Evolutionary conservation across 345 rosid genomes (phyloP).

Genomic region (Citrus unshiu): DNA sequence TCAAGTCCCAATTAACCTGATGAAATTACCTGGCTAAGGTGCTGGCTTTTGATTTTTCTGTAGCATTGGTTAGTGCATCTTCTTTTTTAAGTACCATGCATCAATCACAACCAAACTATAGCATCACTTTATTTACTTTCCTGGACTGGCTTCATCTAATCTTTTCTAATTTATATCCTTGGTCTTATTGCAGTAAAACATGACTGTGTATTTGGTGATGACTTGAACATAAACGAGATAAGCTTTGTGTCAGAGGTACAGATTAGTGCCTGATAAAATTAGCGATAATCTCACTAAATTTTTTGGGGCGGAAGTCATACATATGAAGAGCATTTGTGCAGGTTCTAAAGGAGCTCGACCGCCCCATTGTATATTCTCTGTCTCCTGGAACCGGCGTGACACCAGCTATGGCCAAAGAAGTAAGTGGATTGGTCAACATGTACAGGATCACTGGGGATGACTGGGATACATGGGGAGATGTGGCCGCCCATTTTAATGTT

Average conservation of each 20-base stretch:
- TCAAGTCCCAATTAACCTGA: not conserved
- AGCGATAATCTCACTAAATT: constrained; percentile 10
- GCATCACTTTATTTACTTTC: not conserved
- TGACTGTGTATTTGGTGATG: constrained; percentile 84
- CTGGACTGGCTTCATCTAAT: constrained; percentile 1
- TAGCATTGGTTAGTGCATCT: not conserved
- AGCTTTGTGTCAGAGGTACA: constrained; percentile 63
- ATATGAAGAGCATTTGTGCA: constrained; percentile 22
- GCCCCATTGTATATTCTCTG: constrained; percentile 69
- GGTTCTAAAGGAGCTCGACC: constrained; percentile 61
- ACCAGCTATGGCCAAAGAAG: constrained; percentile 69
- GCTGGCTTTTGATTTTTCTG: not conserved
- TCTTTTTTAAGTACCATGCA: not conserved
- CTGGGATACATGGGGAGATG: constrained; percentile 89
- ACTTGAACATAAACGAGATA: constrained; percentile 68
- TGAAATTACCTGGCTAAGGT: not conserved
- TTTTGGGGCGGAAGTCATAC: constrained; percentile 2
- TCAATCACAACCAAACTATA: constrained; percentile 6
- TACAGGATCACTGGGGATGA: constrained; percentile 86
- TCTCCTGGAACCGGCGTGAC: constrained; percentile 84
- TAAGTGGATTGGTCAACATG: constrained; percentile 65
- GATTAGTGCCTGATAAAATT: not conserved
- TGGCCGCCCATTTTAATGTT: constrained; percentile 69
- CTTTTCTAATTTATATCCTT: not conserved
- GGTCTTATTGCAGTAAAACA: constrained; percentile 58